Evolutionary conservation across 306 rosid genomes (phyloP), one percentile per base, ranked within the genome.

Genomic region (Oxytropis ochrocephala): DNA sequence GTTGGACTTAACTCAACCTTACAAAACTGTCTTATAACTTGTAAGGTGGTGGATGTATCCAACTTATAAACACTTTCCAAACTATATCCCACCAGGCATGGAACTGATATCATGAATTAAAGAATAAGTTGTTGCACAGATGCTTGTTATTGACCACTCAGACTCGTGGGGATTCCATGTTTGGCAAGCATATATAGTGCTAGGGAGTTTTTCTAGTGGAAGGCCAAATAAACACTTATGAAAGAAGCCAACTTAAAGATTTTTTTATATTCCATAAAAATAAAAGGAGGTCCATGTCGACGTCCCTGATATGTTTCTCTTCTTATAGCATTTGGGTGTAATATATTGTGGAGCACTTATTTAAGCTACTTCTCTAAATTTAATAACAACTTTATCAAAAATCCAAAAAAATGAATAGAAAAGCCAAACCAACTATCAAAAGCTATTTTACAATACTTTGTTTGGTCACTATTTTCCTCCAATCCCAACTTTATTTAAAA

Each of bases 311-410:
- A 17, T 21, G 12, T 16, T 1, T 53, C 16, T 27, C 12, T 12
- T 39, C 21, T 12, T 39, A 11, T n/a, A 42, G 35, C 52, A 63
- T 12, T 42, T 27, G 7, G 64, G 63, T 53, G 13, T 69, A 18
- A 50, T 16, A 17, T 67, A 60, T 61, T 64, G 53, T 61, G 29
- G 11, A 78, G 82, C 82, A 78, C 79, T 78, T 78, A 65, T 63
- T 68, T n/a, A 47, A 14, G 70, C 75, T 67, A 21, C 55, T 60
- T 52, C 76, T 21, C 33, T 2, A 21, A 2, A 43, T 41, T 13
- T 27, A 48, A n/a, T 30, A 11, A 32, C 75, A 42, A 59, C 65
- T 69, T 68, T 13, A 7, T 4, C 71, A 73, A 71, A 78, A 78
- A 55, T 69, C 48, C 54, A 71, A 55, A 27, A 63, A 24, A 24